These are phyloP conservation scores for Spathaspora hagerdaliae DNA, from an alignment of 805 yeast species.

Conservation along the genomic window DNA sequence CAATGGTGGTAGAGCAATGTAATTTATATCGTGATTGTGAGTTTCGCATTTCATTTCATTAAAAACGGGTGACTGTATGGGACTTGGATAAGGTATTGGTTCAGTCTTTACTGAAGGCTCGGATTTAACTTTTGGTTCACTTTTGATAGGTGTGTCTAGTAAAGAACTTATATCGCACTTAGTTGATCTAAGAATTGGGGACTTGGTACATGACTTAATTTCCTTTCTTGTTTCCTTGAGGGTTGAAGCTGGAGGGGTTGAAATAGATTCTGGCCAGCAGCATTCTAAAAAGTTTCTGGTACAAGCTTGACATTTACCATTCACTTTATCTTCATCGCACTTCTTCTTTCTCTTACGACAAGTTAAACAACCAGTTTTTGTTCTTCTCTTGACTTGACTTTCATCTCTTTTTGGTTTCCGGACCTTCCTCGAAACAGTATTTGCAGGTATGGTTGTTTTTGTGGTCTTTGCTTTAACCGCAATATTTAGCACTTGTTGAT, in stretches of 20 bases:
- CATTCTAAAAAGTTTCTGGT: constrained; percentile 42
- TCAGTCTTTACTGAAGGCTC: constrained; percentile 1
- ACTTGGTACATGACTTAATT: constrained; percentile 1
- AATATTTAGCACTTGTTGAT: constrained; percentile 34
- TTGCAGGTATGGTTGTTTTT: background rate
- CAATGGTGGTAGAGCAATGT: constrained; percentile 15
- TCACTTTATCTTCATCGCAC: constrained; percentile 48
- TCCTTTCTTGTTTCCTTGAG: constrained; percentile 2
- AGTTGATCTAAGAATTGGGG: constrained; percentile 13
- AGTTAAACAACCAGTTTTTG: constrained; percentile 54
- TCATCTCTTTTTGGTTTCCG: constrained; percentile 14
- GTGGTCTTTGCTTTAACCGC: constrained; percentile 16
- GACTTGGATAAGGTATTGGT: constrained; percentile 30
- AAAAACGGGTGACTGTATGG: constrained; percentile 23
- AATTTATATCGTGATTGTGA: constrained; percentile 12
- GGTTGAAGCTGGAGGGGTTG: background rate
- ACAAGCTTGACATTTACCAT: constrained; percentile 44
- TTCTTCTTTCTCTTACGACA: constrained; percentile 64
- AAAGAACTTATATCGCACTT: constrained; percentile 9
- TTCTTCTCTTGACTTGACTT: constrained; percentile 24
- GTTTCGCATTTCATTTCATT: constrained; percentile 13
- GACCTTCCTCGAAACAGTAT: constrained; percentile 1
- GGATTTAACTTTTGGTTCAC: background rate
- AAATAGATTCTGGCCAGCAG: constrained; percentile 32
- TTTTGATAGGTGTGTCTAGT: constrained; percentile 6